phyloP scores from a whole-genome alignment of 345 rosid genomes.

The Hibiscus mutabilis region DNA sequence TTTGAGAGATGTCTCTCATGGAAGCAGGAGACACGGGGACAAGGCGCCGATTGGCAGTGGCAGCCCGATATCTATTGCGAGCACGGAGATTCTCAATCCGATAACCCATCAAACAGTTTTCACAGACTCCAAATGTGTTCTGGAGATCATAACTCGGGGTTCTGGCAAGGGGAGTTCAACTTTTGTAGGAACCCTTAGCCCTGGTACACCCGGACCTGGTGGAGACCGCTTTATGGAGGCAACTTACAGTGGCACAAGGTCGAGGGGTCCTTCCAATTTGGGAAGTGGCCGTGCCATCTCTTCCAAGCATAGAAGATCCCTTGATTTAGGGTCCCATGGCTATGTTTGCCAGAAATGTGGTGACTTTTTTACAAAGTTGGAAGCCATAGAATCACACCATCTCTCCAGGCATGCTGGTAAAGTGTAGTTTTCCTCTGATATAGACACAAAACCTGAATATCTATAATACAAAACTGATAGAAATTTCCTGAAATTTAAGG shows the following conservation, averaged over 20 bases:
- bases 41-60: conserved; percentile 11
- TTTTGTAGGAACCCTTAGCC: conserved; percentile 20
- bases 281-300: neutral
- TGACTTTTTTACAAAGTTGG: conserved; percentile 32
- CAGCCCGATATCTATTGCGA: conserved; percentile 43
- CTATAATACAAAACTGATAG: no score
- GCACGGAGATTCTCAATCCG: conserved; percentile 27
- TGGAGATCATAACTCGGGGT: conserved; percentile 22
- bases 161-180: conserved; percentile 10
- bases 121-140: conserved; percentile 27
- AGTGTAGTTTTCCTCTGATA: neutral
- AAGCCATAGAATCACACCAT: conserved; percentile 46
- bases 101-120: conserved; percentile 31
- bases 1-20: conserved; percentile 30
- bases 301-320: conserved; percentile 8
- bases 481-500: no score
- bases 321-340: conserved; percentile 11
- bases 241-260: conserved; percentile 17
- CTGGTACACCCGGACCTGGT: conserved; percentile 26
- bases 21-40: conserved; percentile 29
- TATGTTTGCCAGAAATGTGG: conserved; percentile 48
- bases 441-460: no score
- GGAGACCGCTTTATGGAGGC: conserved; percentile 11
- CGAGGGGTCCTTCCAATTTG: conserved; percentile 12
- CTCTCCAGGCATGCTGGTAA: conserved; percentile 60